Evolutionary conservation across 2,329 filamentous ascomycete genomes (phyloP), one percentile per base, ranked within the genome.

Genomic region (Xylaria multiplex): DNA sequence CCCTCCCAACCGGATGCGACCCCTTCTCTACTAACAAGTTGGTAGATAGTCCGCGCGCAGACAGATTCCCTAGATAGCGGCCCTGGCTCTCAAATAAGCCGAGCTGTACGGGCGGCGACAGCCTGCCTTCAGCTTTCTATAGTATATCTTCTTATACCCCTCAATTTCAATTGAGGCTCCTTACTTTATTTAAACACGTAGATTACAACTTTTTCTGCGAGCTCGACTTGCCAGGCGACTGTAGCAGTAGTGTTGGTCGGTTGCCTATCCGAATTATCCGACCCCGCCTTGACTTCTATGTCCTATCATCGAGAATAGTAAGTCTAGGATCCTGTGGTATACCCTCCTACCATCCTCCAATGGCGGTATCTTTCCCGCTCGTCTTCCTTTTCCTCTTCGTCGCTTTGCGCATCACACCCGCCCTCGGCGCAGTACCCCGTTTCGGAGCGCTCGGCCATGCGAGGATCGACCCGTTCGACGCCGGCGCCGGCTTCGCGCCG

Each of bases 401-500:
- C 63, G 13, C 30, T 6, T 9, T 42, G 13, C 60, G 48, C 45
- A 46, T 58, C n/a, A 42, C 52, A 22, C 54, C 64, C 35, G 55
- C 32, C 43, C 55, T 69, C 50, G 30, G 37, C 56, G 61, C 65
- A 7, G 49, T 50, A 8, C 60, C 63, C 40, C 61, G 59, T 46
- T 50, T 70, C 46, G 67, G 63, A 35, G 63, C 30, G 0, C 27
- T 72, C 37, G 35, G 67, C 32, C 30, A 70, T 68, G 70, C 48
- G 22, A 68, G 61, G 11, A 16, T 70, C 22, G 57, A 70, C 46
- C 61, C 59, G 37, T 6, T 46, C 66, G 13, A n/a, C 5, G 52
- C 43, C n/a, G 64, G 22, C 42, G 53, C 19, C 37, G 71, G 69
- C 52, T 42, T 74, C 52, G 70, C 67, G 50, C 70, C 73, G 67